phyloP scores from a whole-genome alignment of 306 rosid species.

The Prunus dulcis region DNA sequence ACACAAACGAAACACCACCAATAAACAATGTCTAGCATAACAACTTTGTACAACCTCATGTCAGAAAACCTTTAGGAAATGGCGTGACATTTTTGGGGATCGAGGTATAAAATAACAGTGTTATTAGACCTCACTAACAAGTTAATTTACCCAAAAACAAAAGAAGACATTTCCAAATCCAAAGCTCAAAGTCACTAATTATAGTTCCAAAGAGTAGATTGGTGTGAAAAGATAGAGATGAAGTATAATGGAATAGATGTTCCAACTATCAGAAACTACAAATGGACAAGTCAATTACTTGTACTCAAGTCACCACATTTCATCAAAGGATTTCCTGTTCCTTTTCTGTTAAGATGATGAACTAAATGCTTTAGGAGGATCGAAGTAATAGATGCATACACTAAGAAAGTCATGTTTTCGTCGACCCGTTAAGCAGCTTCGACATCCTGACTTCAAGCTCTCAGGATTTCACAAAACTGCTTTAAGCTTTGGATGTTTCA shows the following conservation, averaged over 20 bases:
- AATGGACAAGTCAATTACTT: neutral
- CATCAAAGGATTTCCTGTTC: neutral
- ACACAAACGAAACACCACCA: neutral
- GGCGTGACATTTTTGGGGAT: neutral
- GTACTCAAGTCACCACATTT: neutral
- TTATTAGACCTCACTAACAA: too few species aligned
- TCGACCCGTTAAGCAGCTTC: neutral
- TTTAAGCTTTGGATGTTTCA: neutral
- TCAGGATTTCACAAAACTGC: neutral
- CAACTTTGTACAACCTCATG: neutral
- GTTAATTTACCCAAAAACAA: too few species aligned
- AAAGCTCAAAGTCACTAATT: neutral
- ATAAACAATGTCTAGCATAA: neutral
- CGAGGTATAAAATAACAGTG: neutral
- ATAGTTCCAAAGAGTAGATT: neutral
- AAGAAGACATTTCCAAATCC: neutral
- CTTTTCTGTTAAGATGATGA: neutral
- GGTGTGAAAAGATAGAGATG: neutral
- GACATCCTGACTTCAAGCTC: neutral
- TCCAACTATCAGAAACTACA: neutral
- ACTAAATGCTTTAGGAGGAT: neutral
- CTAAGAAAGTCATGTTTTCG: neutral
- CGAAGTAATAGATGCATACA: neutral
- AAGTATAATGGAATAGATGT: neutral
- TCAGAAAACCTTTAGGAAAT: neutral